These are phyloP conservation scores for Rhizophagus clarus DNA, from an alignment of 192 early-diverging fungal genomes.

Conservation along the genomic window DNA sequence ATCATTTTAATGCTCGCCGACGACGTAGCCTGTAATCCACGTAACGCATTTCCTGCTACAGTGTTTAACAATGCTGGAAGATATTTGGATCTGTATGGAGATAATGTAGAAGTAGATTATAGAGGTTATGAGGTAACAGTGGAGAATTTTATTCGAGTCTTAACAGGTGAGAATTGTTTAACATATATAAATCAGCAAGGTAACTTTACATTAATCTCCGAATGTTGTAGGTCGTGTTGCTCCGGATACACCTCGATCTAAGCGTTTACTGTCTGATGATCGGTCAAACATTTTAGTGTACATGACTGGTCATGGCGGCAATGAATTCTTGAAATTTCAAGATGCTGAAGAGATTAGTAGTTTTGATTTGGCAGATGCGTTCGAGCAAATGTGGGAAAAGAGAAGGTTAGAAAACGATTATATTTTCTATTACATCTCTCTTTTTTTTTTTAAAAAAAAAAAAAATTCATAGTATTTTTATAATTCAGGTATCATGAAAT, in stretches of 20 bases:
- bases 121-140: conserved; percentile 99
- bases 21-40: conserved; percentile 97
- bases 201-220: neutral
- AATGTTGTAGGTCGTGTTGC: conserved; percentile 71
- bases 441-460: neutral
- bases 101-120: conserved; percentile 98
- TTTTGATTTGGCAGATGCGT: conserved; percentile 95
- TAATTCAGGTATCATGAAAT: conserved; percentile 83
- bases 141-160: conserved; percentile 94
- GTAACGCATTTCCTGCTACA: conserved; percentile 89
- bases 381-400: conserved; percentile 98
- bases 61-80: conserved; percentile 90
- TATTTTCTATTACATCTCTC: neutral
- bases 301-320: conserved; percentile 99
- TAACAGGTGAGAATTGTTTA: conserved; percentile 65
- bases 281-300: conserved; percentile 94
- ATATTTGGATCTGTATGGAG: conserved; percentile 88
- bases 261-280: conserved; percentile 93
- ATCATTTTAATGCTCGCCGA: conserved; percentile 99
- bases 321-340: conserved; percentile 99
- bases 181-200: neutral
- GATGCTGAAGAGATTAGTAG: conserved; percentile 97
- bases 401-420: conserved; percentile 51
- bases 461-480: neutral
- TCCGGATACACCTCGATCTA: conserved; percentile 87